Base-by-base conservation (phyloP, 192 early-diverging fungal species). In the Oehlia diaphana region DNA sequence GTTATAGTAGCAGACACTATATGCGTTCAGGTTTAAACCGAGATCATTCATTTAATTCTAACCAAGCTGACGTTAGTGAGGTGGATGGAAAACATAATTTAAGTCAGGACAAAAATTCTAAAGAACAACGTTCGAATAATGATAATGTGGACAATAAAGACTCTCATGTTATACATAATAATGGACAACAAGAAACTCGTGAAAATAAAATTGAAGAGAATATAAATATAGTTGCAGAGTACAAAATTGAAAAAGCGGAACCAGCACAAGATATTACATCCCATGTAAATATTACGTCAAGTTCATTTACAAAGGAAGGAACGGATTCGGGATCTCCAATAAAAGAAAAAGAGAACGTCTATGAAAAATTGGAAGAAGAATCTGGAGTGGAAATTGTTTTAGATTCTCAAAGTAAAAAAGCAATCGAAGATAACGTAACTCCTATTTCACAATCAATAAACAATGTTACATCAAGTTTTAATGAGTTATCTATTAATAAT, bases 361-460 rank as follows among this genome's bases (percentile, higher is more conserved):
- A 19, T 47, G 68, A 70, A 70, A 31, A n/a, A 19, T n/a, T 21
- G 23, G 49, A 76, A 63, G 62, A 63, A 7, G 62, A 63, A 7
- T 69, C 66, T 33, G 77, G 66, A 49, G 35, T 61, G 4, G 77
- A 78, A n/a, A 78, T 69, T 69, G 70, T 69, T 69, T 39, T 78
- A n/a, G 77, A 78, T 42, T 37, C 26, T 50, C 77, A 35, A 53
- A 61, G 26, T 74, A 70, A 39, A 44, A 70, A 70, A n/a, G 35
- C 42, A 21, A 70, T 10, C 3, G 37, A n/a, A n/a, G 33, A n/a
- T 12, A 33, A 70, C 21, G 68, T 10, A 70, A 70, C 19, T 31
- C 35, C 21, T n/a, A 19, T 14, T 70, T 9, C 21, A n/a, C 16
- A 70, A 44, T 19, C 33, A 61, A 28, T 35, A 50, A 28, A 28